These are phyloP conservation scores for Aphanomyces invadans DNA, from an alignment of 352 stramenopile genomes.

Conservation along the genomic window DNA sequence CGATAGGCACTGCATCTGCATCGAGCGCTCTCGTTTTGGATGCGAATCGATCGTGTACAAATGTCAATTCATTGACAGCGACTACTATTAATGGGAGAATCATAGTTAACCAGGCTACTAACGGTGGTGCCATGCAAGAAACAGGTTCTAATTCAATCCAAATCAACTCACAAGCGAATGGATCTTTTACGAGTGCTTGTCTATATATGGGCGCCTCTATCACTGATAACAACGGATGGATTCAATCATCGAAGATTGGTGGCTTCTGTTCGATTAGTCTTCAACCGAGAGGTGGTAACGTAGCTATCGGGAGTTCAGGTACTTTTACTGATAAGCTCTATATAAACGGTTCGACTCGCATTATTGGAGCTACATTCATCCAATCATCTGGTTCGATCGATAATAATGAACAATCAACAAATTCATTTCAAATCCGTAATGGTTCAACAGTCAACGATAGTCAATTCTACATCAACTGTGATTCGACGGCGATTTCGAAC, in stretches of 20 bases:
- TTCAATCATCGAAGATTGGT: constrained; percentile 24
- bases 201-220: neutral
- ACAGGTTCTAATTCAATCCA: neutral
- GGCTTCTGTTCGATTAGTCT: neutral
- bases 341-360: neutral
- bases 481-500: neutral
- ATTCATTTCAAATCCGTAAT: neutral
- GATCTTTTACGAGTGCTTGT: neutral
- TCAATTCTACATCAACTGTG: neutral
- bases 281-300: neutral
- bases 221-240: neutral
- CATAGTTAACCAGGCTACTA: neutral
- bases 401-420: neutral
- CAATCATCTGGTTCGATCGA: neutral
- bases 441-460: neutral
- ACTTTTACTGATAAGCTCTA: neutral
- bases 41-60: neutral
- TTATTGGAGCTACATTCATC: neutral
- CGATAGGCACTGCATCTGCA: neutral
- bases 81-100: neutral
- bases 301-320: neutral
- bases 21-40: neutral
- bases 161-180: neutral
- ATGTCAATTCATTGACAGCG: neutral
- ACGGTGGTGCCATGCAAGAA: neutral